phyloP scores from a whole-genome alignment of 768 basidiomycete genomes.

The Phylloporus scabripes region DNA sequence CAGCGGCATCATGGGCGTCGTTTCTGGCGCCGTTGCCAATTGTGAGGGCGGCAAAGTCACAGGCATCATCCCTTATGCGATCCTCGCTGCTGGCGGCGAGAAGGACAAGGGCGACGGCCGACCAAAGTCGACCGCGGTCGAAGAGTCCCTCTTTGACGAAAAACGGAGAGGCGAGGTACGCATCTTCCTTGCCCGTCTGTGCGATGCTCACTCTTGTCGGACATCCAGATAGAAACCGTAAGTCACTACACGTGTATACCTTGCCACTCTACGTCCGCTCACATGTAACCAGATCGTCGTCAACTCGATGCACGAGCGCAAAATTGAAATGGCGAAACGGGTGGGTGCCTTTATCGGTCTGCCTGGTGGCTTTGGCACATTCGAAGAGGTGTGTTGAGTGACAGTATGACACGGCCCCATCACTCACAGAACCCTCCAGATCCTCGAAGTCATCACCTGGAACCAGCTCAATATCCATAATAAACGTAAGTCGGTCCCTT shows the following conservation, averaged over 20 bases:
- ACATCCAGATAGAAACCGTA: conserved; percentile 30
- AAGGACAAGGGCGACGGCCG: conserved; percentile 38
- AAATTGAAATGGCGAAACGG: conserved; percentile 83
- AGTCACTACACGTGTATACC: conserved; percentile 10
- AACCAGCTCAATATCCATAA: conserved; percentile 84
- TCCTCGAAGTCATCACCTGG: conserved; percentile 94
- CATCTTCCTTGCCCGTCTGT: conserved; percentile 1
- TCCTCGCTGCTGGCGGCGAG: conserved; percentile 63
- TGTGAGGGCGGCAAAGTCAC: conserved; percentile 60
- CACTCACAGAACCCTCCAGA: conserved; percentile 33
- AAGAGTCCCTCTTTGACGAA: conserved; percentile 25
- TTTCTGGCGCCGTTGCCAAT: conserved; percentile 60
- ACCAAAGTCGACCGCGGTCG: conserved; percentile 16
- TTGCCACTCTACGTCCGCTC: conserved; percentile 2
- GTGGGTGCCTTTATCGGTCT: conserved; percentile 79
- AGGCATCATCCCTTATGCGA: conserved; percentile 75
- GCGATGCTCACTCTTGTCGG: background rate
- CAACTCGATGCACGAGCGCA: conserved; percentile 83
- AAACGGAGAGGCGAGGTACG: conserved; percentile 33
- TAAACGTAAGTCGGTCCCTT: conserved; percentile 53
- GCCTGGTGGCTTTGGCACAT: conserved; percentile 93
- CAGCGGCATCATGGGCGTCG: conserved; percentile 81
- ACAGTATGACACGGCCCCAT: background rate
- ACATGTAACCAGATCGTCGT: conserved; percentile 53
- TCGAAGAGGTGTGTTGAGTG: conserved; percentile 65